Conservation (phyloP, 2,329 filamentous ascomycete genomes). For the Aureobasidium pullulans region DNA sequence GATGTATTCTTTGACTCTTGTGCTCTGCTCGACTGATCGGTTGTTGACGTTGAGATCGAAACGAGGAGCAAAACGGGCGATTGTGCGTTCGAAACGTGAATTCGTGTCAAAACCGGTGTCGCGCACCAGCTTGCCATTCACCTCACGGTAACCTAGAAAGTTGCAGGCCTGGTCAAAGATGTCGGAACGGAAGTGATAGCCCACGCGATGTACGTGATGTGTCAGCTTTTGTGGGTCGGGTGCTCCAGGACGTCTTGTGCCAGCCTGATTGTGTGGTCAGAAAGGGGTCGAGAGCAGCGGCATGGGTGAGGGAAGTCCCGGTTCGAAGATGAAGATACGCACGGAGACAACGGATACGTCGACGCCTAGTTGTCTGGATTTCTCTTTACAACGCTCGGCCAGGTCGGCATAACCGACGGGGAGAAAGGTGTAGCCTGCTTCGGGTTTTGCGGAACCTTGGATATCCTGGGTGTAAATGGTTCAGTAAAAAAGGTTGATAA, state of each 20-base stretch:
- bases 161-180: slow-evolving; percentile 51
- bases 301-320: neutral
- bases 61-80: slow-evolving; percentile 12
- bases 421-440: slow-evolving; percentile 54
- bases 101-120: slow-evolving; percentile 19
- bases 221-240: slow-evolving; percentile 36
- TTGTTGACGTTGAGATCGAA: slow-evolving; percentile 8
- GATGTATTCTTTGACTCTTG: slow-evolving; percentile 50
- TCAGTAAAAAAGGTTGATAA: neutral
- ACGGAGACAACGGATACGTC: slow-evolving; percentile 55
- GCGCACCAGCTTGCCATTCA: slow-evolving; percentile 21
- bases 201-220: slow-evolving; percentile 54
- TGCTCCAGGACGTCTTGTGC: slow-evolving; percentile 15
- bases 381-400: slow-evolving; percentile 52
- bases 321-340: slow-evolving; percentile 27
- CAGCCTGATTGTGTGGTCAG: neutral
- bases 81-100: slow-evolving; percentile 13
- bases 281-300: neutral
- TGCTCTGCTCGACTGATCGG: slow-evolving; percentile 26
- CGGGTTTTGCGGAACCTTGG: slow-evolving; percentile 32
- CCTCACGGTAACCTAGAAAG: slow-evolving; percentile 38
- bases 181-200: slow-evolving; percentile 55
- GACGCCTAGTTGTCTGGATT: slow-evolving; percentile 47
- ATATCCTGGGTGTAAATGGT: neutral
- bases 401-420: slow-evolving; percentile 53